Evolutionary conservation across 208 protist species (phyloP).

Genomic region (Acanthamoeba sp.): DNA sequence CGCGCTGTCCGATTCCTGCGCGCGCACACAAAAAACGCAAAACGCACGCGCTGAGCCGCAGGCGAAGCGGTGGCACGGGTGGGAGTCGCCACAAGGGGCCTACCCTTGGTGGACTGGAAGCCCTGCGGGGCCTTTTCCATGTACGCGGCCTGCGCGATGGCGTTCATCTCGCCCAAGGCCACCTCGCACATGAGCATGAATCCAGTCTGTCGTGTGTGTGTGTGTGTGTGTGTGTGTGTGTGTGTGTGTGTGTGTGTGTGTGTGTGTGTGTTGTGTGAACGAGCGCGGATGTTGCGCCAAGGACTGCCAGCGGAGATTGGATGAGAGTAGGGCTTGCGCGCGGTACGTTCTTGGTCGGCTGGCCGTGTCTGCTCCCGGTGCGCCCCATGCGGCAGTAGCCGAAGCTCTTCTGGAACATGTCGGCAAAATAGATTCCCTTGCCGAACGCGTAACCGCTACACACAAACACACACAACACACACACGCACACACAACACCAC

Average conservation of each 20-base stretch:
- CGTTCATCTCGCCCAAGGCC: conserved; percentile 74
- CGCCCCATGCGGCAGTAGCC: conserved; percentile 69
- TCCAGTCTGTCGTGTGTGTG: too few relatives aligned
- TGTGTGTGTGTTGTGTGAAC: too few relatives aligned
- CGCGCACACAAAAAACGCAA: too few relatives aligned
- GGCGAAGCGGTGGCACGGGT: neutral
- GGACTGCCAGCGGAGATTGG: too few relatives aligned
- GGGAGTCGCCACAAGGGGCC: neutral
- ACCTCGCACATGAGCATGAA: conserved; percentile 56
- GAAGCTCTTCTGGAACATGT: conserved; percentile 48
- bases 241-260: too few relatives aligned
- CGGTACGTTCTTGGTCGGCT: neutral
- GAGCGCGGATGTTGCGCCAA: neutral
- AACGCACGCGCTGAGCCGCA: neutral
- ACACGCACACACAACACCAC: neutral
- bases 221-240: too few relatives aligned
- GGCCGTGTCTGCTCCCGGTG: conserved; percentile 41
- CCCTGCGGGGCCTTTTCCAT: conserved; percentile 52
- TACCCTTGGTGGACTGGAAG: conserved; percentile 71
- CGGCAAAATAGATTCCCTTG: conserved; percentile 50
- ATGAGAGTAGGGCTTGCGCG: neutral
- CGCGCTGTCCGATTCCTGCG: conserved; percentile 7
- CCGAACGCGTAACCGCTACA: neutral
- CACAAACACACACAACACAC: too few relatives aligned
- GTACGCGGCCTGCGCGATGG: conserved; percentile 72